phyloP scores from a whole-genome alignment of 352 stramenopile species.

The Phytophthora sp. region DNA sequence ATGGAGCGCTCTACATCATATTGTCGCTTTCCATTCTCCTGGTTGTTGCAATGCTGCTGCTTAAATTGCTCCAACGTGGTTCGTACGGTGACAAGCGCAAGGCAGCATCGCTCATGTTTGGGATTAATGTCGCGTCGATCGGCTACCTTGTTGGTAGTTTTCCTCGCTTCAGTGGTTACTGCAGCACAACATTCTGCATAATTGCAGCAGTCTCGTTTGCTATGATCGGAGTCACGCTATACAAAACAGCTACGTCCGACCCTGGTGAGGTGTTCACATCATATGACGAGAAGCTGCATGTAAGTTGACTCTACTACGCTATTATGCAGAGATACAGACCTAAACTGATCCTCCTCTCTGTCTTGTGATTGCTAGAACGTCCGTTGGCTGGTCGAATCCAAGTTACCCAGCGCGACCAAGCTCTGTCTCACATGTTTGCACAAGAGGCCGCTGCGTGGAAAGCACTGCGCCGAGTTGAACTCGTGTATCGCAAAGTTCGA shows the following conservation, averaged over 20 bases:
- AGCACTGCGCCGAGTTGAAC: slow-evolving; percentile 82
- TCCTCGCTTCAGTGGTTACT: slow-evolving; percentile 39
- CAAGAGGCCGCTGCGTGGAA: slow-evolving; percentile 73
- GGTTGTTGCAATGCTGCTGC: slow-evolving; percentile 37
- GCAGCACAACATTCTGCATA: slow-evolving; percentile 40
- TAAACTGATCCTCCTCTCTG: neutral
- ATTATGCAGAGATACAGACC: neutral
- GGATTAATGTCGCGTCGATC: slow-evolving; percentile 77
- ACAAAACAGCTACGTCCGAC: slow-evolving; percentile 59
- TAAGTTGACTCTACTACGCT: slow-evolving; percentile 25
- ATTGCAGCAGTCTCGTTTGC: slow-evolving; percentile 30
- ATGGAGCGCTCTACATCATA: slow-evolving; percentile 46
- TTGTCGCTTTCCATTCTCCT: slow-evolving; percentile 47
- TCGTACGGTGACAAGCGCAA: slow-evolving; percentile 82
- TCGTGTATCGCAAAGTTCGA: slow-evolving; percentile 85
- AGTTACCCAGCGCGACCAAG: slow-evolving; percentile 74
- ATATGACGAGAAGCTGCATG: slow-evolving; percentile 70
- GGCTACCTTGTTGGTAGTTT: slow-evolving; percentile 64
- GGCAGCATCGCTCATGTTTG: slow-evolving; percentile 71
- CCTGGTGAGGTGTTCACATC: slow-evolving; percentile 69
- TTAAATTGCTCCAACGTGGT: slow-evolving; percentile 64
- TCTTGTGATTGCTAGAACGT: slow-evolving; percentile 55
- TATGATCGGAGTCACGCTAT: slow-evolving; percentile 59
- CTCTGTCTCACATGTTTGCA: slow-evolving; percentile 83
- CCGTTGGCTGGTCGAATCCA: slow-evolving; percentile 70